Percentiles rank a stretch among this genome's conserved stretches.
Conservation (phyloP, 768 basidiomycete genomes). For the Collybiopsis confluens region DNA sequence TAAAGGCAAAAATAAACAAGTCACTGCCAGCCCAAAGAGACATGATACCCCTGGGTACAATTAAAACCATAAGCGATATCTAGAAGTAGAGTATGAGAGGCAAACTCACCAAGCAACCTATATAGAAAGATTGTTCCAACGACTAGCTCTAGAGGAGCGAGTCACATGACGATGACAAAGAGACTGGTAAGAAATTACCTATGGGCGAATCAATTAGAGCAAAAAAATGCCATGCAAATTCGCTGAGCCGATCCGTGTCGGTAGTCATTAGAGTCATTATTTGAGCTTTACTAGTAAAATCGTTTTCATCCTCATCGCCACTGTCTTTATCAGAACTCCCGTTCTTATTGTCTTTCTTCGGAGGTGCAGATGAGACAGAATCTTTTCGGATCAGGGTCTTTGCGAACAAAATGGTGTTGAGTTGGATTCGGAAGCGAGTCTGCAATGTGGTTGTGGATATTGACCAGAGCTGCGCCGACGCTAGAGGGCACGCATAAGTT, state of each 20-base stretch:
- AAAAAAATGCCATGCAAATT: conserved; percentile 78
- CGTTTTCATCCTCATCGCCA: conserved; percentile 45
- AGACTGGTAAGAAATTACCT: too few relatives aligned
- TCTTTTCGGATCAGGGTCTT: conserved; percentile 88
- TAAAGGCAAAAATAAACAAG: conserved; percentile 66
- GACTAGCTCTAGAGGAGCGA: conserved; percentile 65
- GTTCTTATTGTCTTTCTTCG: conserved; percentile 16
- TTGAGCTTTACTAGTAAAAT: conserved; percentile 67
- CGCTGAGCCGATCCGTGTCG: conserved; percentile 86
- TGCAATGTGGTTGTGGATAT: conserved; percentile 66
- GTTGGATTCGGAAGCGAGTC: conserved; percentile 65
- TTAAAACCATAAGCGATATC: not conserved
- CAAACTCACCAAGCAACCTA: conserved; percentile 57
- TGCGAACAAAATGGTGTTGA: conserved; percentile 80
- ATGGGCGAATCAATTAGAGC: conserved; percentile 75
- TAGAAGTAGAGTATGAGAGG: not conserved
- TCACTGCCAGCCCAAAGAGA: conserved; percentile 74
- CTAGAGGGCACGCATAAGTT: conserved; percentile 23
- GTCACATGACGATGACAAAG: too few relatives aligned
- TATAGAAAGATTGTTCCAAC: conserved; percentile 78
- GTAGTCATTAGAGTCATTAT: conserved; percentile 97
- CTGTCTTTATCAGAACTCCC: conserved; percentile 11
- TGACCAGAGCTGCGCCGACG: conserved; percentile 69
- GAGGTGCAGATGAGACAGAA: conserved; percentile 56
- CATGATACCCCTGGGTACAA: conserved; percentile 51